Base-by-base conservation (phyloP, 1,284 basidiomycete species). In the Leccinum angustisporum region DNA sequence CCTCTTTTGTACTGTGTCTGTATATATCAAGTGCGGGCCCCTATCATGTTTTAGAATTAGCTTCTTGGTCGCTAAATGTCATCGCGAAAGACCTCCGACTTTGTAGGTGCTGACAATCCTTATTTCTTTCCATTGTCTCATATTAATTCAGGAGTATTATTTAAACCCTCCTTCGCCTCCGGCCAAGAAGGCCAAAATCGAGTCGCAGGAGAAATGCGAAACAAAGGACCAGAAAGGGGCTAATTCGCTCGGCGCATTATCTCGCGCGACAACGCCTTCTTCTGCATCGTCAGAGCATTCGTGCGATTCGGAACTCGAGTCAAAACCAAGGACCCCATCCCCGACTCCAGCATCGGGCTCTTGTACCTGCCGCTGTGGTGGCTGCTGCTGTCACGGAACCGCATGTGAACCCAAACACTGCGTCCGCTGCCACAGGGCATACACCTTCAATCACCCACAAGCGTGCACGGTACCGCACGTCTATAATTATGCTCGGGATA, bases 301-400 rank as follows among this genome's bases (percentile, higher is more conserved):
- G 11, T 14, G 21, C 11, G 11, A 33, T 8, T 21, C 30, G 2
- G 43, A 48, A 11, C 11, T 46, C 18, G 43, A 18, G 10, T 21
- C 18, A 21, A 21, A 13, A 43, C 10, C 43, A 21, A 21, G 52
- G 33, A 10, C 31, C 2, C 16, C 30, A 34, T 54, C 53, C 11
- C 53, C 53, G 9, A 33, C 18, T 7, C 60, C 40, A 5, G 14
- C 21, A 21, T 63, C 62, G 5, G 11, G 6, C 34, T 57, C 62
- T 25, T 64, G 57, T 51, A 54, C 57, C 46, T 64, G 58, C 21
- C 27, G 6, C 10, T 64, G 55, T 5, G 54, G 54, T 10, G 43
- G 57, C 14, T 64, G 63, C 52, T 60, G 62, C 57, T 60, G 57
- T 46, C 63, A 64, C 8, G 54, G 54, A 18, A 36, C 31, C 4